These are phyloP conservation scores for Kazachstania africana DNA, from an alignment of 805 yeast genomes.

Conservation along the genomic window DNA sequence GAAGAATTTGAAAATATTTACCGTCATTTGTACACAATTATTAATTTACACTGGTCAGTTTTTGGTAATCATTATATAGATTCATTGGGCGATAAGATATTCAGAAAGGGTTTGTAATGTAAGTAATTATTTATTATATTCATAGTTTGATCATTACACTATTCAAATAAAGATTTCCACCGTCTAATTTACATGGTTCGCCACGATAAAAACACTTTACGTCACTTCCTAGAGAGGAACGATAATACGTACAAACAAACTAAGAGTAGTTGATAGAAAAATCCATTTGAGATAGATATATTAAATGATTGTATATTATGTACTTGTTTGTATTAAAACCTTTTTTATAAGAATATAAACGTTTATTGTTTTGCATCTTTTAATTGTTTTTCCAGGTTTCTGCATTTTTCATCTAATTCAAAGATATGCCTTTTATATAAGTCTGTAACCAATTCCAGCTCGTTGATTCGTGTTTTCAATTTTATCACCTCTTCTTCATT, in stretches of 20 bases:
- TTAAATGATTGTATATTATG: too few species aligned
- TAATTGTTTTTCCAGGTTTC: constrained; percentile 10
- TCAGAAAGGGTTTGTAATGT: not conserved
- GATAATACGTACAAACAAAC: too few species aligned
- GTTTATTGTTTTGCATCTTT: not conserved
- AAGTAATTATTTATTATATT: too few species aligned
- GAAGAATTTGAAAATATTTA: constrained; percentile 50
- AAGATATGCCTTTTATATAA: constrained; percentile 69
- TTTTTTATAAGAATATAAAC: too few species aligned
- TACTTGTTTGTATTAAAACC: too few species aligned
- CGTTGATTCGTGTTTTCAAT: constrained; percentile 69
- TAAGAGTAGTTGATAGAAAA: too few species aligned
- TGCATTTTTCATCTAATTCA: constrained; percentile 51
- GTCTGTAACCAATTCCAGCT: constrained; percentile 84
- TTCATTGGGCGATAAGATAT: constrained; percentile 12
- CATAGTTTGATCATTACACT: too few species aligned
- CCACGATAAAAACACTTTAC: too few species aligned
- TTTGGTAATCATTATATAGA: constrained; percentile 60
- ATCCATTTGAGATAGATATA: too few species aligned
- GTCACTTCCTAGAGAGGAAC: too few species aligned
- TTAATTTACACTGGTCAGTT: constrained; percentile 74
- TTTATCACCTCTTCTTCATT: constrained; percentile 28
- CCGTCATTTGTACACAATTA: constrained; percentile 50
- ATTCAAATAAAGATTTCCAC: too few species aligned
- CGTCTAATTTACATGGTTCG: too few species aligned